These are phyloP conservation scores for Corynespora cassiicola DNA, from an alignment of 2,329 filamentous ascomycete genomes.

Conservation along the genomic window DNA sequence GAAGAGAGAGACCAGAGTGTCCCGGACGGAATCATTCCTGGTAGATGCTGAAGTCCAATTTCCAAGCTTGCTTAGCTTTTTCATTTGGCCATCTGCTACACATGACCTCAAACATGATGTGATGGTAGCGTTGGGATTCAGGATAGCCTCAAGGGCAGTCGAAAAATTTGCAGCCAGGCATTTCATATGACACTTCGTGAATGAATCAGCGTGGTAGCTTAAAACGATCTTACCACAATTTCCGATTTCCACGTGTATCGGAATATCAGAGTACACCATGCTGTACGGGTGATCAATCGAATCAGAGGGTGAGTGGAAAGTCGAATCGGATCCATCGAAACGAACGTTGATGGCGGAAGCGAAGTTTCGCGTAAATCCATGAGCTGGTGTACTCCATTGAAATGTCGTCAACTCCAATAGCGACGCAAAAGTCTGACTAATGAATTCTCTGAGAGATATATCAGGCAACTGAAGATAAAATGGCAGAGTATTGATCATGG, in stretches of 20 bases:
- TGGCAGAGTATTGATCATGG: conserved; percentile 38
- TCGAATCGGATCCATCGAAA: conserved; percentile 6
- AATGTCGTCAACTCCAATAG: conserved; percentile 8
- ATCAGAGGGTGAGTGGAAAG: background rate
- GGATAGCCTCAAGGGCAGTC: conserved; percentile 1
- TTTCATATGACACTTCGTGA: conserved; percentile 2
- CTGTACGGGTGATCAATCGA: conserved; percentile 5
- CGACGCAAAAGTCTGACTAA: conserved; percentile 10
- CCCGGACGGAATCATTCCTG: conserved; percentile 2
- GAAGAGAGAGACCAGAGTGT: conserved; percentile 23
- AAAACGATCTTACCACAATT: conserved; percentile 8
- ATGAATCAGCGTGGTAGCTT: conserved; percentile 7
- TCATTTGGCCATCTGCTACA: background rate
- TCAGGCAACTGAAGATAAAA: conserved; percentile 11
- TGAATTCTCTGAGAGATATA: conserved; percentile 5
- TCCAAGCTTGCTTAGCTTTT: conserved; percentile 6
- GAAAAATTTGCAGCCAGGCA: conserved; percentile 1
- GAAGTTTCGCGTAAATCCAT: conserved; percentile 16
- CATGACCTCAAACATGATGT: background rate
- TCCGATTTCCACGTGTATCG: conserved; percentile 9
- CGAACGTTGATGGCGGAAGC: conserved; percentile 13
- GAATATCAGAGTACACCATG: conserved; percentile 13
- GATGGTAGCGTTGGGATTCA: background rate
- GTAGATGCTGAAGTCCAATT: conserved; percentile 18
- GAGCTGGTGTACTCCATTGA: conserved; percentile 17